Percentiles rank a stretch among this genome's conserved stretches.
phyloP scores from a whole-genome alignment of 2,329 filamentous ascomycete genomes.

The Tolypocladium ophioglossoides region DNA sequence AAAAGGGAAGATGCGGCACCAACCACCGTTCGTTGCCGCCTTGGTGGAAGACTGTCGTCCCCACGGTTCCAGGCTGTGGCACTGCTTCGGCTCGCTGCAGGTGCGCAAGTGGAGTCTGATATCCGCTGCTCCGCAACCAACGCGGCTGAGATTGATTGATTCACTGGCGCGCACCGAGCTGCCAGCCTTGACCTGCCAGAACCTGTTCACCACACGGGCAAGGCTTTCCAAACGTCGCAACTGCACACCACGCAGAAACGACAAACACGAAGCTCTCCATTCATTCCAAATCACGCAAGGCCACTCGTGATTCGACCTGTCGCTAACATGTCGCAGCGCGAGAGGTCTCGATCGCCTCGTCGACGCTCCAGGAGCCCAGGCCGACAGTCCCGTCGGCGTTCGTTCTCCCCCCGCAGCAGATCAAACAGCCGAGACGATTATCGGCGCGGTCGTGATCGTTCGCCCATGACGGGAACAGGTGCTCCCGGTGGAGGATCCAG shows the following conservation, averaged over 20 bases:
- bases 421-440: conserved; percentile 68
- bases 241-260: neutral
- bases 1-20: neutral
- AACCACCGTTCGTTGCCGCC: neutral
- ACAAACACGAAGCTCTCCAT: neutral
- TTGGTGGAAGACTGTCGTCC: neutral
- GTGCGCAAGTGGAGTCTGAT: conserved; percentile 1
- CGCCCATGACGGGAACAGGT: conserved; percentile 73
- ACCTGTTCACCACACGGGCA: neutral
- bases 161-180: neutral
- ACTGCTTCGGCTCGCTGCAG: conserved; percentile 3
- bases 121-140: neutral
- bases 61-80: neutral
- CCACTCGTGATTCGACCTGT: neutral
- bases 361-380: conserved; percentile 78
- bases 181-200: neutral
- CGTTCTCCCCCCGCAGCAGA: conserved; percentile 69
- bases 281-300: neutral
- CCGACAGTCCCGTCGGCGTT: conserved; percentile 58
- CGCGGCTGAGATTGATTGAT: neutral
- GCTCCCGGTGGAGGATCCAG: conserved; percentile 60
- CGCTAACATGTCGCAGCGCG: conserved; percentile 49
- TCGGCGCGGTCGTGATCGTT: conserved; percentile 64
- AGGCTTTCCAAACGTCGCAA: neutral
- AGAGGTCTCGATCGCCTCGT: conserved; percentile 71